Percentiles rank a stretch among this genome's conserved stretches.
phyloP scores from a whole-genome alignment of 768 basidiomycete genomes.

The Calvatia gigantea region DNA sequence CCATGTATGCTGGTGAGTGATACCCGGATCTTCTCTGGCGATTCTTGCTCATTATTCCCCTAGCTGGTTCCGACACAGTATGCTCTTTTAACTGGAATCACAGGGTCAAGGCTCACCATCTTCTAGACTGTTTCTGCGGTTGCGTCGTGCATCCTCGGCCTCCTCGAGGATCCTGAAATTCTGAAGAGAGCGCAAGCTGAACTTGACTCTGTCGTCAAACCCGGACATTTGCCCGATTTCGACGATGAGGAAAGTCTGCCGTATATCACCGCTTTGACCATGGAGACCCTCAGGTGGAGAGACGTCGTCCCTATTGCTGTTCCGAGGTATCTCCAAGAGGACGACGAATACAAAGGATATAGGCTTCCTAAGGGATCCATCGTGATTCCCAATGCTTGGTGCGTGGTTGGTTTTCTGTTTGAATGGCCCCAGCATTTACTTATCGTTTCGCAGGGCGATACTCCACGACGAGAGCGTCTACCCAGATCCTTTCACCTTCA shows the following conservation, averaged over 20 bases:
- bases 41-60: not conserved
- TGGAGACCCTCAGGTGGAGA: conserved; percentile 27
- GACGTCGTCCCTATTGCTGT: conserved; percentile 22
- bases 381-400: conserved; percentile 31
- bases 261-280: conserved; percentile 27
- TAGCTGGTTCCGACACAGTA: conserved; percentile 20
- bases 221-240: conserved; percentile 28
- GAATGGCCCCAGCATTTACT: not conserved
- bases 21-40: not conserved
- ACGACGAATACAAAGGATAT: conserved; percentile 29
- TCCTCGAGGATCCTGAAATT: conserved; percentile 18
- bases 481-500: conserved; percentile 37
- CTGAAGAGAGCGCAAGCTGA: conserved; percentile 30
- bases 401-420: not conserved
- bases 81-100: not conserved
- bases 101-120: not conserved
- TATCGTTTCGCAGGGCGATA: conserved; percentile 30
- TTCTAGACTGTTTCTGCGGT: conserved; percentile 10
- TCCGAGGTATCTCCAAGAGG: conserved; percentile 19
- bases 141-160: conserved; percentile 13
- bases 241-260: conserved; percentile 25
- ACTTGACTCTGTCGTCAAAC: conserved; percentile 29
- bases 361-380: conserved; percentile 28
- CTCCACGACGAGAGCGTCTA: conserved; percentile 34
- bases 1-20: conserved; percentile 20